phyloP scores from a whole-genome alignment of 768 basidiomycete species.

The Cytidiella melzeri region DNA sequence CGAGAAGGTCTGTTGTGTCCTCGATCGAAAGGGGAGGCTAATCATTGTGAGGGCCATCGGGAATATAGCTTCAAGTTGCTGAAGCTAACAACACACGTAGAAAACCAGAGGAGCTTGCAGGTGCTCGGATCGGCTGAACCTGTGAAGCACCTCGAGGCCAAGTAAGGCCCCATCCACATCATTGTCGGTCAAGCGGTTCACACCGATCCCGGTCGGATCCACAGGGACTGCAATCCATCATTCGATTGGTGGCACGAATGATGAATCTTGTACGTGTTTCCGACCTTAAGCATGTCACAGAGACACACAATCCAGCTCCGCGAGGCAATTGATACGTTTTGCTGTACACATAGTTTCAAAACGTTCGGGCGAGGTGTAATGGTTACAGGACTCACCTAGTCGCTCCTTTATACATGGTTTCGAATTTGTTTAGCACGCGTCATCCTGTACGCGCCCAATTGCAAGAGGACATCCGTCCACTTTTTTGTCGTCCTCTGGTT shows the following conservation, averaged over 20 bases:
- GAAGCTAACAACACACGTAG: too few relatives aligned
- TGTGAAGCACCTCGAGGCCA: too few relatives aligned
- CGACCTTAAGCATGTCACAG: neutral
- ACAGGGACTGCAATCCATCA: neutral
- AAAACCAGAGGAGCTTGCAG: too few relatives aligned
- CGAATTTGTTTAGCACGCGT: neutral
- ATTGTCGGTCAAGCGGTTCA: neutral
- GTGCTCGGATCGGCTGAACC: too few relatives aligned
- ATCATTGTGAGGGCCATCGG: too few relatives aligned
- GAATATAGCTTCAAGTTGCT: too few relatives aligned
- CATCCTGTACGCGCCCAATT: neutral
- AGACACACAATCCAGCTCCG: neutral
- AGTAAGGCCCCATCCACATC: too few relatives aligned
- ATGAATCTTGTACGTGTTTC: neutral
- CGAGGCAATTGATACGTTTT: neutral
- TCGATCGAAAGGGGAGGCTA: too few relatives aligned
- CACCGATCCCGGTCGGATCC: neutral
- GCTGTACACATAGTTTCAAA: neutral
- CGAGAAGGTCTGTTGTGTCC: too few relatives aligned
- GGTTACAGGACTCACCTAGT: neutral
- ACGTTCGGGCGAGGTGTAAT: neutral
- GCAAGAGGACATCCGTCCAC: conserved; percentile 2
- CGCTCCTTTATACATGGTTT: neutral
- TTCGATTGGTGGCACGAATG: neutral
- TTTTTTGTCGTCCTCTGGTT: conserved; percentile 6